Percentiles rank a stretch among this genome's conserved stretches.
These are phyloP conservation scores for Piper longum DNA, from an alignment of 164 flowering plant genomes.

Conservation along the genomic window DNA sequence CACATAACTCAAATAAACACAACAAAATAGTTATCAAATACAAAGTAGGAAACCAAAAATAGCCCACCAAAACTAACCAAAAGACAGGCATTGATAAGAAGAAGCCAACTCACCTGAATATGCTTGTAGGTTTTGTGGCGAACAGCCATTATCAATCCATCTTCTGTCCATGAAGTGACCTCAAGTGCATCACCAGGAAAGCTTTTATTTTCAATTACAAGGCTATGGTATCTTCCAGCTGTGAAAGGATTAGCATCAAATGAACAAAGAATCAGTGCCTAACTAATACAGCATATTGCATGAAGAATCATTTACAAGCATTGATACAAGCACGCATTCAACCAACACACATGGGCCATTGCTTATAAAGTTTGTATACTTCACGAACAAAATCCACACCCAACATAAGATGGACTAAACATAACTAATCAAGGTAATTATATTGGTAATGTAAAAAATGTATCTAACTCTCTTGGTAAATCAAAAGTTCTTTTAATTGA, in stretches of 20 bases:
- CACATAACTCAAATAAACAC: not conserved
- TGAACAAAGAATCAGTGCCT: not conserved
- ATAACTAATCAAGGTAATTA: no score
- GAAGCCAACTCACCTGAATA: constrained; percentile 38
- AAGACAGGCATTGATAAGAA: not conserved
- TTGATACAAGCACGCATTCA: not conserved
- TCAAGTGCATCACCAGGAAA: constrained; percentile 78
- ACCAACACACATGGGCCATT: not conserved
- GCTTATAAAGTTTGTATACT: no score
- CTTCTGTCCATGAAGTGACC: constrained; percentile 91
- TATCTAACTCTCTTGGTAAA: no score
- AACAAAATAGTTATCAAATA: not conserved
- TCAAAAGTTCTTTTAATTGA: no score
- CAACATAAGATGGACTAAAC: no score
- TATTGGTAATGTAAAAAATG: no score
- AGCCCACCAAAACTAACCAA: not conserved
- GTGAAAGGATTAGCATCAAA: constrained; percentile 55
- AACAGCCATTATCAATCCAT: constrained; percentile 90
- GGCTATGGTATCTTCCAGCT: constrained; percentile 93
- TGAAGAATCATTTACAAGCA: no score
- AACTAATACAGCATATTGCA: not conserved
- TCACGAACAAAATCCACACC: no score
- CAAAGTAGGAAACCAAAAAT: not conserved
- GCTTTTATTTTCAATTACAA: constrained; percentile 74
- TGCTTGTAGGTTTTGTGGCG: constrained; percentile 62